Evolutionary conservation across 2,329 filamentous ascomycete genomes (phyloP).

Genomic region (Parascedosporium putredinis): DNA sequence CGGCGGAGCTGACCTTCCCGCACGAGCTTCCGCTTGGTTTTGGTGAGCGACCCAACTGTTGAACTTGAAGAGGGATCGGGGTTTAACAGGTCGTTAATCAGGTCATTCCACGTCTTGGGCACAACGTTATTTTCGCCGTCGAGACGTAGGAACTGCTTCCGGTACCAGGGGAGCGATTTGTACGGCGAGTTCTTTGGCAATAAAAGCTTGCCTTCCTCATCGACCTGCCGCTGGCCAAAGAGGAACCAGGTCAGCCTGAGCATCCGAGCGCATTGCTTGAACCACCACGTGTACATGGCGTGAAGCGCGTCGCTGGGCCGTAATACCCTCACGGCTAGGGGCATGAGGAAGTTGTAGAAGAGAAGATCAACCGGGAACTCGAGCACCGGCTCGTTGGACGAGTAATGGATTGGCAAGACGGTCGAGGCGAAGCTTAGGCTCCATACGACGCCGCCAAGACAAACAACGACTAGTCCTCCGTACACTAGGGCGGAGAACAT

Average conservation of each 20-base stretch:
- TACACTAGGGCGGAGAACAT: conserved; percentile 94
- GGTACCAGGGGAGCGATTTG: conserved; percentile 26
- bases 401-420: conserved; percentile 86
- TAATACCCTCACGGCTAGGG: conserved; percentile 72
- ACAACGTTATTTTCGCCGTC: conserved; percentile 30
- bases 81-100: conserved; percentile 24
- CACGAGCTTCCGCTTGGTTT: conserved; percentile 36
- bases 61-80: neutral
- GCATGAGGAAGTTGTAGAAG: conserved; percentile 96
- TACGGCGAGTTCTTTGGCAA: conserved; percentile 26
- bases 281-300: conserved; percentile 91
- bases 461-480: conserved; percentile 82
- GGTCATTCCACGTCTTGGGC: conserved; percentile 46
- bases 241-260: conserved; percentile 85
- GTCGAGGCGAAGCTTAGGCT: conserved; percentile 57
- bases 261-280: conserved; percentile 69
- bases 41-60: conserved; percentile 26
- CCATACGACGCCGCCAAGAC: conserved; percentile 93
- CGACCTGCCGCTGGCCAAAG: conserved; percentile 69
- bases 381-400: conserved; percentile 80
- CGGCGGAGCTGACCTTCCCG: conserved; percentile 43
- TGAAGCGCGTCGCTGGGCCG: conserved; percentile 78
- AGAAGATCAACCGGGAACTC: conserved; percentile 91
- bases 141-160: conserved; percentile 35
- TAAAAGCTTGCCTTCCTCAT: conserved; percentile 67